Base-by-base conservation (phyloP, 495 filamentous ascomycete genomes). In the Lindgomyces ingoldianus region DNA sequence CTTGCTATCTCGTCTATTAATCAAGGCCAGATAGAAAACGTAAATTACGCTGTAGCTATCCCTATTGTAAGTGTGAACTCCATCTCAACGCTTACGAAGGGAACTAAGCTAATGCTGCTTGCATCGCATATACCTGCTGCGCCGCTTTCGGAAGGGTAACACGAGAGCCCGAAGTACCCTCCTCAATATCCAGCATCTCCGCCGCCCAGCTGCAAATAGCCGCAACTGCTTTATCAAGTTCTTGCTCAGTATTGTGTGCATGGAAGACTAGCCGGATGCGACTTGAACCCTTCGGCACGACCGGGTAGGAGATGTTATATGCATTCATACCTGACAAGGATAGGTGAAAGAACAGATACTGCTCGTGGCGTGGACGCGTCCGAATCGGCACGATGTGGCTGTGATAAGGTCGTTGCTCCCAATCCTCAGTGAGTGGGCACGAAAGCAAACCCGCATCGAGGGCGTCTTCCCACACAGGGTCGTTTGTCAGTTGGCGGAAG, bases 241-340 rank as follows among this genome's bases (percentile, higher is more conserved):
- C 74, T 22, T 73, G 70, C 30, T 77, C 68, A 6, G 81, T 80
- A 63, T 84, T 82, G 1, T 72, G 75, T 0, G 80, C 75, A 71
- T 84, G 81, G 58, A 83, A 67, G 60, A 80, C 80, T 1, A 84
- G 74, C 4, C 81, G 70, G n/a, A 84, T 77, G 0, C 81, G 75
- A 44, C 79, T 77, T 62, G 74, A 74, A 4, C 80, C 80, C 16
- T 74, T 74, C 0, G 81, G 80, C 1, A 84, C 76, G 0, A 79
- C 77, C 0, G 82, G 81, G 44, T 78, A 71, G 75, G 80, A 80
- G 60, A 84, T 81, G 6, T 81, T 4, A 11, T 4, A 25, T 11
- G 10, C 49, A 25, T 25, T 26, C 19, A 52, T 25, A 10, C 25
- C 19, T 33, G 74, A 9, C 70, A 78, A 1, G 71, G 62, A 0